These are phyloP conservation scores for Conringia planisiliqua DNA, from an alignment of 345 rosid species.

Conservation along the genomic window DNA sequence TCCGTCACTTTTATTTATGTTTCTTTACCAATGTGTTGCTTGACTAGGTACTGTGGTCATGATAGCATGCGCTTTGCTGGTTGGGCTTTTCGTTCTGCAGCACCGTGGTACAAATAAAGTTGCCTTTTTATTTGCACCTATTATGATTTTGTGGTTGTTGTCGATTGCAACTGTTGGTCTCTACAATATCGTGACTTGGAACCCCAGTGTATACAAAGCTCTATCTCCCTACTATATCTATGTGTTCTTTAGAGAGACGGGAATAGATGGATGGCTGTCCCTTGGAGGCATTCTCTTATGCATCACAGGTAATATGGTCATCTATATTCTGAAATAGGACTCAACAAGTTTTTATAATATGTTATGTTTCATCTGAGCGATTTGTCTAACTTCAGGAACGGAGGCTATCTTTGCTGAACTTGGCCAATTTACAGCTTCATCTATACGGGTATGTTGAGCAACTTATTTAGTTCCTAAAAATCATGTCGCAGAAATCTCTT, in stretches of 20 bases:
- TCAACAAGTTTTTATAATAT: not conserved
- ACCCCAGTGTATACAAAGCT: conserved; percentile 66
- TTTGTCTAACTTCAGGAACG: conserved; percentile 52
- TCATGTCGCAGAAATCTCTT: not conserved
- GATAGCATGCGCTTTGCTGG: conserved; percentile 61
- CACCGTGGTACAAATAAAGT: conserved; percentile 74
- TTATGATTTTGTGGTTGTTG: conserved; percentile 72
- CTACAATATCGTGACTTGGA: conserved; percentile 81
- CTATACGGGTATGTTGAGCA: conserved; percentile 58
- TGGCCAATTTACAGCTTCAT: conserved; percentile 72
- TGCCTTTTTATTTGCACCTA: conserved; percentile 72
- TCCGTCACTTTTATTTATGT: not conserved
- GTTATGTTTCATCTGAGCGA: conserved; percentile 18
- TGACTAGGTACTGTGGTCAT: conserved; percentile 64
- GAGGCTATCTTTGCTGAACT: conserved; percentile 77
- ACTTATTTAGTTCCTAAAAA: not conserved
- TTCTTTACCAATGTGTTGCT: conserved; percentile 4
- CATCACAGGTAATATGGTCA: conserved; percentile 57
- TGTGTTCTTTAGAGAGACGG: conserved; percentile 63
- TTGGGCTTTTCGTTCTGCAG: conserved; percentile 90
- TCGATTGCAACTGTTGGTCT: conserved; percentile 60
- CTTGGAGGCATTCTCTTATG: conserved; percentile 82
- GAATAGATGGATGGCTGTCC: conserved; percentile 82
- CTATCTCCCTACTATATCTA: conserved; percentile 77
- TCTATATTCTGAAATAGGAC: not conserved